Evolutionary conservation across 345 rosid genomes (phyloP).

Genomic region (Tarenaya hassleriana): DNA sequence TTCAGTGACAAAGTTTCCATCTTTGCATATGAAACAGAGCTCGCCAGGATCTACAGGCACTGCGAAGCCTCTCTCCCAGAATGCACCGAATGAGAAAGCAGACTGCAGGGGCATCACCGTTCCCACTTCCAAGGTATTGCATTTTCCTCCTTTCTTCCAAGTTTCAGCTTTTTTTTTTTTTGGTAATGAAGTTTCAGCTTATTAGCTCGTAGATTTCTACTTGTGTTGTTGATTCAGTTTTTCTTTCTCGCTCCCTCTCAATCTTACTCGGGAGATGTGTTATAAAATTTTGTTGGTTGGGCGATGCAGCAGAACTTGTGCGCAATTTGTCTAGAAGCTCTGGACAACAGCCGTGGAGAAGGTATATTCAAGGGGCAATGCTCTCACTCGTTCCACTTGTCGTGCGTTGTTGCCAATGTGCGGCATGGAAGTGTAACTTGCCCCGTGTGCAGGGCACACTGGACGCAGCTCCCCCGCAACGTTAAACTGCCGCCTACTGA

Average conservation of each 20-base stretch:
- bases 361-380: conserved; percentile 87
- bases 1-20: background rate
- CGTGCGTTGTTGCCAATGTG: conserved; percentile 80
- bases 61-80: conserved; percentile 27
- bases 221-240: background rate
- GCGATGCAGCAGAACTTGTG: conserved; percentile 49
- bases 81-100: conserved; percentile 25
- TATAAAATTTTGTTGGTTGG: background rate
- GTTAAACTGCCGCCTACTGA: conserved; percentile 41
- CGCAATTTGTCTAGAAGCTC: conserved; percentile 73
- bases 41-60: background rate
- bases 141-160: background rate
- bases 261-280: too few relatives aligned
- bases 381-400: conserved; percentile 76
- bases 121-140: conserved; percentile 41
- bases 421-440: conserved; percentile 85
- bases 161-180: background rate
- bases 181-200: too few relatives aligned
- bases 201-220: background rate
- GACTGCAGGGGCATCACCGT: conserved; percentile 29
- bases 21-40: conserved; percentile 11
- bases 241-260: background rate
- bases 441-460: conserved; percentile 84
- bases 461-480: conserved; percentile 87
- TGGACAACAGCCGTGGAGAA: conserved; percentile 58